phyloP scores from a whole-genome alignment of 2,329 filamentous ascomycete species.

The Microsporum canis region DNA sequence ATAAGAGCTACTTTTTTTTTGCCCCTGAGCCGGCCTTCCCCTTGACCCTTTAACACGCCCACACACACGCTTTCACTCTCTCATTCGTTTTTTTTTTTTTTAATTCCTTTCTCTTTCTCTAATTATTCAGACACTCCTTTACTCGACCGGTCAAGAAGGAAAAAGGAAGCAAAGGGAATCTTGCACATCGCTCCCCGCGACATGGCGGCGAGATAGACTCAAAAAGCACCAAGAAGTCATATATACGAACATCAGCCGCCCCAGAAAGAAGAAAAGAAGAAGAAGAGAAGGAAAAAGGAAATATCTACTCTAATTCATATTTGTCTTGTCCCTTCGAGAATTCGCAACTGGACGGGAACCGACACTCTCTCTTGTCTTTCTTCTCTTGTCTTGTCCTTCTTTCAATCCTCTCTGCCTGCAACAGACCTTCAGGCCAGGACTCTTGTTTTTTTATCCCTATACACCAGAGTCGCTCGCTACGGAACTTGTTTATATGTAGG shows the following conservation, averaged over 20 bases:
- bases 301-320: slow-evolving; percentile 1
- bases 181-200: background rate
- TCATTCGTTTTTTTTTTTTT: no score
- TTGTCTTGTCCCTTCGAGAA: background rate
- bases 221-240: background rate
- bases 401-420: background rate
- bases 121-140: background rate
- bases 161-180: background rate
- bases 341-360: background rate
- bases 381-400: background rate
- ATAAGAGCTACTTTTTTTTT: background rate
- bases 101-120: background rate
- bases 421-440: background rate
- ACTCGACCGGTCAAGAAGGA: background rate
- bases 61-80: background rate
- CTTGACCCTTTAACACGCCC: background rate
- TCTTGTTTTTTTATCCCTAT: background rate
- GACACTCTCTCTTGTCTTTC: background rate
- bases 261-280: background rate
- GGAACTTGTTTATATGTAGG: background rate
- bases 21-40: background rate
- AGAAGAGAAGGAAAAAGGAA: background rate
- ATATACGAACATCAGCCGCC: slow-evolving; percentile 4
- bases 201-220: background rate
- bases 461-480: background rate